These are phyloP conservation scores for Chalciporus piperatus DNA, from an alignment of 768 basidiomycete species.

Conservation along the genomic window DNA sequence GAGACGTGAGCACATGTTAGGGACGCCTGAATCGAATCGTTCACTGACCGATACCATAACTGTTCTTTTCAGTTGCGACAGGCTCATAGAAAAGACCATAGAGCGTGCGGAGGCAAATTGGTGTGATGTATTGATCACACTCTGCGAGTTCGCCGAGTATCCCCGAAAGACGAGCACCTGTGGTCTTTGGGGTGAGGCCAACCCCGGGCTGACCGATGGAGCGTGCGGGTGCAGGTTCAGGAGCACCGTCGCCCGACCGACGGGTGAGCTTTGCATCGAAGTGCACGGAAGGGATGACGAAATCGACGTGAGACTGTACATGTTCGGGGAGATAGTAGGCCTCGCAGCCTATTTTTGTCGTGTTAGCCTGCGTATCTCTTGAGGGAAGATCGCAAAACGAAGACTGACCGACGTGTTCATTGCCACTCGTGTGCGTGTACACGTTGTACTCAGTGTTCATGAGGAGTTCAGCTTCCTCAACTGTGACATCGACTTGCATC, in stretches of 20 bases:
- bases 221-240: conserved; percentile 1
- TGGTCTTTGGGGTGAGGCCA: conserved; percentile 16
- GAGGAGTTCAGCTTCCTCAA: conserved; percentile 32
- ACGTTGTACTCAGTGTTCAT: conserved; percentile 34
- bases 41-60: conserved; percentile 33
- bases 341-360: conserved; percentile 24
- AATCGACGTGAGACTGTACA: conserved; percentile 32
- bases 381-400: background rate
- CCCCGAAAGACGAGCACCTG: conserved; percentile 6
- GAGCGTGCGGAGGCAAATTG: conserved; percentile 26
- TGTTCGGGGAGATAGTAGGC: conserved; percentile 32
- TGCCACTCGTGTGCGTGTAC: conserved; percentile 26
- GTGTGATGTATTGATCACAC: conserved; percentile 31
- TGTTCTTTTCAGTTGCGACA: conserved; percentile 31
- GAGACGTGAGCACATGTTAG: no score
- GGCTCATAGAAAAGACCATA: conserved; percentile 28
- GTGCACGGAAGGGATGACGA: conserved; percentile 36
- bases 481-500: conserved; percentile 27
- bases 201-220: conserved; percentile 17
- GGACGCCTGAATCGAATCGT: background rate
- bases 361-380: background rate
- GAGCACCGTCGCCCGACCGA: conserved; percentile 7
- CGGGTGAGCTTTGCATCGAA: conserved; percentile 25
- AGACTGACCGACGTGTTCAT: conserved; percentile 23
- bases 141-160: conserved; percentile 11